A percentile compares a stretch with the other conserved stretches of the same genome.
These are phyloP conservation scores for Amanita muscaria DNA, from an alignment of 768 basidiomycete genomes.

Conservation along the genomic window DNA sequence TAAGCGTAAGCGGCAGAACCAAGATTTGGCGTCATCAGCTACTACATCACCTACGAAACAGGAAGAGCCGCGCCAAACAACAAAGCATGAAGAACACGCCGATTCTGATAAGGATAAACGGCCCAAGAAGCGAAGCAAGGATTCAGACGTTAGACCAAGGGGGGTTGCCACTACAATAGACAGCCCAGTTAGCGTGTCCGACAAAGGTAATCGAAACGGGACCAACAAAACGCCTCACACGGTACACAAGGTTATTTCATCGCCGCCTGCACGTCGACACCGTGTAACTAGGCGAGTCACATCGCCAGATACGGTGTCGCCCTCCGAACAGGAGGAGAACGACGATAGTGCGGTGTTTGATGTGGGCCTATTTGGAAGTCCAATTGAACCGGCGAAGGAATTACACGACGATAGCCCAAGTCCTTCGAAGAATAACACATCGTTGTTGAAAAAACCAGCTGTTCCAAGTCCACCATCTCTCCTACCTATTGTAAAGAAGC, in stretches of 20 bases:
- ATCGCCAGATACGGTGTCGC: slow-evolving; percentile 21
- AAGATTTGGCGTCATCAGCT: background rate
- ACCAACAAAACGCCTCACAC: background rate
- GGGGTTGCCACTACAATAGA: background rate
- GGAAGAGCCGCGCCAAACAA: background rate
- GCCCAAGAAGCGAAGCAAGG: slow-evolving; percentile 1
- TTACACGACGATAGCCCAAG: slow-evolving; percentile 5
- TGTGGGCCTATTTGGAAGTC: slow-evolving; percentile 6
- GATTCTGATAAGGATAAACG: background rate
- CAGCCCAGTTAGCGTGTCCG: background rate
- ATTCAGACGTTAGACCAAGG: background rate
- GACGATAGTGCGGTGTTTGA: slow-evolving; percentile 23
- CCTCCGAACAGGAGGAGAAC: slow-evolving; percentile 27
- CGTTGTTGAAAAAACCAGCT: background rate
- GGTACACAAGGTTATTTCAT: background rate
- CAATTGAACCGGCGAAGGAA: background rate
- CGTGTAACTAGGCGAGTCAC: slow-evolving; percentile 3
- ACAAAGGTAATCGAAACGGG: background rate
- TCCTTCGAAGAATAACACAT: background rate
- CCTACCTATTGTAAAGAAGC: slow-evolving; percentile 12
- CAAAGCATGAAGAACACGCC: background rate
- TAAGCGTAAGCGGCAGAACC: slow-evolving; percentile 13
- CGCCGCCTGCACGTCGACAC: slow-evolving; percentile 1
- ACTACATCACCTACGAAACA: background rate
- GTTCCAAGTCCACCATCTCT: background rate